Evolutionary conservation across 2,329 filamentous ascomycete species (phyloP).

Genomic region (Pseudonectria buxi): DNA sequence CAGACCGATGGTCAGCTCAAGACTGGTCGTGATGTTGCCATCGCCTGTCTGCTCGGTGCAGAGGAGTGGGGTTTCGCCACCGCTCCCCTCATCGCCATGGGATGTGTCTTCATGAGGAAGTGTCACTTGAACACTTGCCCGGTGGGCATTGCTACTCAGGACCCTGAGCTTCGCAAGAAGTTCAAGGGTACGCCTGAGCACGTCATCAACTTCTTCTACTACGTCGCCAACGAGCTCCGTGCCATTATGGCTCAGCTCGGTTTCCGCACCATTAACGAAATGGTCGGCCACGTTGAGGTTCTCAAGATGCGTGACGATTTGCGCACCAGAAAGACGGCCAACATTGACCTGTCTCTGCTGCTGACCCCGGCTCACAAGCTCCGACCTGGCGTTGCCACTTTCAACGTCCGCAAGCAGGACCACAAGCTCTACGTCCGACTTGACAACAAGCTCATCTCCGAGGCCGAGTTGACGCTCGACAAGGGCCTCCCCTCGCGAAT

Average conservation of each 20-base stretch:
- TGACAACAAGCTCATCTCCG: slow-evolving; percentile 95
- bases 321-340: slow-evolving; percentile 79
- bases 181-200: slow-evolving; percentile 91
- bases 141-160: slow-evolving; percentile 91
- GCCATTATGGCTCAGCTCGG: slow-evolving; percentile 96
- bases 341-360: slow-evolving; percentile 88
- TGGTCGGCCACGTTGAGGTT: slow-evolving; percentile 88
- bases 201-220: slow-evolving; percentile 99
- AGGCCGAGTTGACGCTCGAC: slow-evolving; percentile 89
- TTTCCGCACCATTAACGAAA: slow-evolving; percentile 93
- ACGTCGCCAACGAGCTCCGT: slow-evolving; percentile 89
- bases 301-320: slow-evolving; percentile 84
- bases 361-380: slow-evolving; percentile 94
- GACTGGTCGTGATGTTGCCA: slow-evolving; percentile 87
- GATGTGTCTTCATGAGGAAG: slow-evolving; percentile 91
- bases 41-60: slow-evolving; percentile 91
- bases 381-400: slow-evolving; percentile 87
- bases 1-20: slow-evolving; percentile 93
- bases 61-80: slow-evolving; percentile 98
- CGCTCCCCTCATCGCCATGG: slow-evolving; percentile 90
- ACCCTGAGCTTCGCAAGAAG: slow-evolving; percentile 89
- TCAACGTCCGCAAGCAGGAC: slow-evolving; percentile 97
- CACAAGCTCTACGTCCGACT: slow-evolving; percentile 87
- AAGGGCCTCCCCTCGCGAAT: slow-evolving; percentile 90
- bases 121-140: slow-evolving; percentile 72